Conservation (phyloP, 192 early-diverging fungal species). For the Helicostylum pulchrum region DNA sequence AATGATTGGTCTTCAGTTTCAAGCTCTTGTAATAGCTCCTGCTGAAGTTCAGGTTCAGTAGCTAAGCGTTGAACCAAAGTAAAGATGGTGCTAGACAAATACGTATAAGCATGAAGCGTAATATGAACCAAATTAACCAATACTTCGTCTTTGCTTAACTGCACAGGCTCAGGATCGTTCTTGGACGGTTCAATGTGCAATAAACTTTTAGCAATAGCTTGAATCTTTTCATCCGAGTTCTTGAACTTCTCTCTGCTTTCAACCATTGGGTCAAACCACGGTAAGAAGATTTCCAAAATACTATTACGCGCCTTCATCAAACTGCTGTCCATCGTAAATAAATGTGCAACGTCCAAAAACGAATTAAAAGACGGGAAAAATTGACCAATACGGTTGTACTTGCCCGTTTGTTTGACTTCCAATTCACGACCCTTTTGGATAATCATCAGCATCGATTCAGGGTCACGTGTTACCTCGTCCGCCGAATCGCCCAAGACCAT, state of each 20-base stretch:
- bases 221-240: not conserved
- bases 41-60: constrained; percentile 36
- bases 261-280: constrained; percentile 10
- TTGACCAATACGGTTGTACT: not conserved
- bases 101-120: constrained; percentile 29
- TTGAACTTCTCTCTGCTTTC: not conserved
- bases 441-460: constrained; percentile 5
- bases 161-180: constrained; percentile 21
- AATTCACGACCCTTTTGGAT: not conserved
- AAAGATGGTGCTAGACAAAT: constrained; percentile 27
- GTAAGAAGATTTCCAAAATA: constrained; percentile 9
- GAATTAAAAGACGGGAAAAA: not conserved
- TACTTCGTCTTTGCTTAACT: constrained; percentile 26
- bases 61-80: constrained; percentile 41
- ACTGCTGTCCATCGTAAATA: not conserved
- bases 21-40: constrained; percentile 30
- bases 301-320: not conserved
- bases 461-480: constrained; percentile 2
- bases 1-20: constrained; percentile 7
- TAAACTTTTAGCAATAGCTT: not conserved
- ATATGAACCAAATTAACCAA: constrained; percentile 31
- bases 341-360: not conserved
- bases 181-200: constrained; percentile 15
- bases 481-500: constrained; percentile 16
- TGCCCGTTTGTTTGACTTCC: not conserved